Percentiles rank a stretch among this genome's conserved stretches.
Evolutionary conservation across 2,329 filamentous ascomycete species (phyloP).

Genomic region (Ceratocystis harringtonii): DNA sequence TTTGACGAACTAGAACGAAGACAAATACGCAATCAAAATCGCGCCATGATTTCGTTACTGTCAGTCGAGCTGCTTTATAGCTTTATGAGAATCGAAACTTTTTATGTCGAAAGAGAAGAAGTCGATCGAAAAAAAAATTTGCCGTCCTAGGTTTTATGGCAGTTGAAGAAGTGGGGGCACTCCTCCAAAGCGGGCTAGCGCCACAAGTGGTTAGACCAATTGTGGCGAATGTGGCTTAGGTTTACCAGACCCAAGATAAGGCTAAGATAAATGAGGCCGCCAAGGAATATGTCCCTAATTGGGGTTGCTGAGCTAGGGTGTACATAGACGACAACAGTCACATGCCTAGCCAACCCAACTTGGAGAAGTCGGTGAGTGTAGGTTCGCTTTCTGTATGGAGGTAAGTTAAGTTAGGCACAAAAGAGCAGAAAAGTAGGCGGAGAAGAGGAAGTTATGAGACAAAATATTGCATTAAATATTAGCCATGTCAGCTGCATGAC

Average conservation of each 20-base stretch:
- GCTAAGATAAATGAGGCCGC: constrained; percentile 12
- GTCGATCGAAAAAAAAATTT: constrained; percentile 12
- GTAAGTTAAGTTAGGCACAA: constrained; percentile 8
- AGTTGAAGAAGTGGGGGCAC: constrained; percentile 13
- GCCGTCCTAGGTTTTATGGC: constrained; percentile 12
- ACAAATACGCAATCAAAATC: constrained; percentile 1
- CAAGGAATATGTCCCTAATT: neutral
- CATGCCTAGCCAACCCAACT: constrained; percentile 4
- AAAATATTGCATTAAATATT: neutral
- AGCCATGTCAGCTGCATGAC: constrained; percentile 15
- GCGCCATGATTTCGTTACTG: neutral
- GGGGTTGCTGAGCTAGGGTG: neutral
- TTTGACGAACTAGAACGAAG: neutral
- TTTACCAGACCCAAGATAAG: neutral
- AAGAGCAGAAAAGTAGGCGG: neutral
- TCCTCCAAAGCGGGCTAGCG: neutral
- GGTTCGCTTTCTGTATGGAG: constrained; percentile 6
- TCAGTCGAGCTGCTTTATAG: no score
- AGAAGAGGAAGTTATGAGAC: neutral
- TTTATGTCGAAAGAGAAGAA: neutral
- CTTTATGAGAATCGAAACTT: neutral
- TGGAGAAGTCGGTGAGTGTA: constrained; percentile 12
- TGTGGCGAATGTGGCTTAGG: constrained; percentile 1
- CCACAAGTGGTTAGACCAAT: constrained; percentile 4
- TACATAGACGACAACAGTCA: neutral